phyloP scores from a whole-genome alignment of 768 basidiomycete species.

The Lentinula boryana region DNA sequence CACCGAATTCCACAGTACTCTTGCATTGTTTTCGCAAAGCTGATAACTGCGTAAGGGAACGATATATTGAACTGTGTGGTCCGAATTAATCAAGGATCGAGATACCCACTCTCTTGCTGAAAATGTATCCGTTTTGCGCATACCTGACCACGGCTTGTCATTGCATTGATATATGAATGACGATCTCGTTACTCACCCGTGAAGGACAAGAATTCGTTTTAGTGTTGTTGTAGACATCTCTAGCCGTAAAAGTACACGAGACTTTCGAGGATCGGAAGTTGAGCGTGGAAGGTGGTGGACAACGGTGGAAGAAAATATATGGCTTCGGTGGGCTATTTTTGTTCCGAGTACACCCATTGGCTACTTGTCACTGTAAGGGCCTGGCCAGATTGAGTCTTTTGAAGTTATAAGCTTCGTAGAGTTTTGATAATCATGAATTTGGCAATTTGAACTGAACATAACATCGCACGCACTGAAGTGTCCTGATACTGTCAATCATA shows the following conservation, averaged over 20 bases:
- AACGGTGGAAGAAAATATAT: not conserved
- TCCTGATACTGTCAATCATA: too few species aligned
- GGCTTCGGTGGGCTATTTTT: not conserved
- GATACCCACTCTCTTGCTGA: constrained; percentile 1
- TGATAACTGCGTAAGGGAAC: not conserved
- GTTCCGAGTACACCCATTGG: not conserved
- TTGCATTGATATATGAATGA: not conserved
- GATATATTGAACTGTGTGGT: not conserved
- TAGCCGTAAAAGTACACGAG: not conserved
- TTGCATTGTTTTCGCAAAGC: constrained; percentile 4
- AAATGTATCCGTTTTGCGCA: constrained; percentile 1
- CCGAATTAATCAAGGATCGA: not conserved
- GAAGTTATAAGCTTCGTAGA: too few species aligned
- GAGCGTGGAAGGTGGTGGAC: not conserved
- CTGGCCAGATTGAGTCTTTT: not conserved
- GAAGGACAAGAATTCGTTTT: constrained; percentile 3
- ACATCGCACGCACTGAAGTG: too few species aligned
- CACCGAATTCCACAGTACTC: constrained; percentile 1
- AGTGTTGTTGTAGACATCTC: not conserved
- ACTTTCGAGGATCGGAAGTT: not conserved
- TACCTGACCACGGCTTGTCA: not conserved
- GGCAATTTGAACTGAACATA: too few species aligned
- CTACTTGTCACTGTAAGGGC: not conserved
- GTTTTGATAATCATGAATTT: too few species aligned
- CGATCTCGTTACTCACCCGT: not conserved